A percentile compares a stretch with the other conserved stretches of the same genome.
These are phyloP conservation scores for Passalora sequoiae DNA, from an alignment of 2,329 filamentous ascomycete genomes.

Conservation along the genomic window DNA sequence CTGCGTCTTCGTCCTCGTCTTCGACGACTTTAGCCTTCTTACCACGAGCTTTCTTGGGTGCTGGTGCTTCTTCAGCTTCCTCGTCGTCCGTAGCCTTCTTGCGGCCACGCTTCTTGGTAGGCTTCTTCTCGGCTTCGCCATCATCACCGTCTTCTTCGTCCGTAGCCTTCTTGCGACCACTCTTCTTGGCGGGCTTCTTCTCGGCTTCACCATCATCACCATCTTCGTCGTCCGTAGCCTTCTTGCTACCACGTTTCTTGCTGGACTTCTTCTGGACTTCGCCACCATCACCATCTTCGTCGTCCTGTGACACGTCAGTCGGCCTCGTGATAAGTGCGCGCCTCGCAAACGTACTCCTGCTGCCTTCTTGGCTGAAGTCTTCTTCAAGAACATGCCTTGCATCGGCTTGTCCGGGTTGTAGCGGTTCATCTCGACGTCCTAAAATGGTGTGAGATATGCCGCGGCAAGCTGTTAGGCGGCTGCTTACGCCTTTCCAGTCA, in stretches of 20 bases:
- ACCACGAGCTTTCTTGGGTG: slow-evolving; percentile 20
- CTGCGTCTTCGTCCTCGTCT: slow-evolving; percentile 17
- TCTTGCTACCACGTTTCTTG: slow-evolving; percentile 24
- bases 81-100: slow-evolving; percentile 26
- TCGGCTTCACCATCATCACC: slow-evolving; percentile 15
- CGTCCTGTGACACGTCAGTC: slow-evolving; percentile 12
- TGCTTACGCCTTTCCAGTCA: slow-evolving; percentile 81
- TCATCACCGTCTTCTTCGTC: slow-evolving; percentile 27
- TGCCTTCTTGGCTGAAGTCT: slow-evolving; percentile 27
- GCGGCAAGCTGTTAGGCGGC: slow-evolving; percentile 10
- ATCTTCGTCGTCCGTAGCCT: slow-evolving; percentile 19
- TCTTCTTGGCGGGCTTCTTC: slow-evolving; percentile 32
- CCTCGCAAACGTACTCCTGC: slow-evolving; percentile 19
- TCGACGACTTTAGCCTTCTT: slow-evolving; percentile 18
- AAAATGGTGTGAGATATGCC: slow-evolving; percentile 16
- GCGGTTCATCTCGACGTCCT: slow-evolving; percentile 74
- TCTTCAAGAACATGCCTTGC: slow-evolving; percentile 31
- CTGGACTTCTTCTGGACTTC: slow-evolving; percentile 29
- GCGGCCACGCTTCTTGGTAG: slow-evolving; percentile 23
- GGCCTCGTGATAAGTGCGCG: slow-evolving; percentile 1
- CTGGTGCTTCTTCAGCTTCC: slow-evolving; percentile 19
- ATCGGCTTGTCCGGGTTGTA: slow-evolving; percentile 47
- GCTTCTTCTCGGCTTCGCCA: slow-evolving; percentile 30
- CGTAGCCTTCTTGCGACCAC: slow-evolving; percentile 20
- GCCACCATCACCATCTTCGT: slow-evolving; percentile 20